These are phyloP conservation scores for Friedmanniomyces endolithicus DNA, from an alignment of 495 filamentous ascomycete genomes.

Conservation along the genomic window DNA sequence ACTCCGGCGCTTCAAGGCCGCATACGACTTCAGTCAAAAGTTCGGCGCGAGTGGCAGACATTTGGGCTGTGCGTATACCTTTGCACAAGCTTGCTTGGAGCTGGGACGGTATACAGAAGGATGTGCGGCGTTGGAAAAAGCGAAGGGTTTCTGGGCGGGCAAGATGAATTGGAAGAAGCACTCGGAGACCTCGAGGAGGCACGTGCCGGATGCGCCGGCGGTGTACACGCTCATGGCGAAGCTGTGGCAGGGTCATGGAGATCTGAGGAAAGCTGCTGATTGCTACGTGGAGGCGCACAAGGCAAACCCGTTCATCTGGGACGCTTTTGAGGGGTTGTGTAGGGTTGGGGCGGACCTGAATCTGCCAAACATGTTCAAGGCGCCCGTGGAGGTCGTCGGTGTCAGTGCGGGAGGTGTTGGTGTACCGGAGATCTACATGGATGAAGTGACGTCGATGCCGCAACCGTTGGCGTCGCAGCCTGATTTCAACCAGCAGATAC, in stretches of 20 bases:
- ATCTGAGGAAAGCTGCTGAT: constrained; percentile 66
- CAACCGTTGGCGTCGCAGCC: constrained; percentile 7
- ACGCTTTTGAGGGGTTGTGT: constrained; percentile 77
- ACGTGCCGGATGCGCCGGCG: constrained; percentile 72
- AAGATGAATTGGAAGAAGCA: constrained; percentile 43
- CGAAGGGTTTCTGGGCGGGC: constrained; percentile 12
- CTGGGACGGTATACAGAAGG: constrained; percentile 56
- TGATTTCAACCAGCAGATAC: constrained; percentile 21
- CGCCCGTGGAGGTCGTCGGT: constrained; percentile 51
- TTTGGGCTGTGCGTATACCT: constrained; percentile 81
- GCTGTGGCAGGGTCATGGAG: constrained; percentile 67
- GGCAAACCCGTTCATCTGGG: constrained; percentile 94
- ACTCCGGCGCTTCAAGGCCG: constrained; percentile 61
- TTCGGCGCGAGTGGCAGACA: constrained; percentile 54
- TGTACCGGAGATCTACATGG: constrained; percentile 13
- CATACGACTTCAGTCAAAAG: constrained; percentile 57
- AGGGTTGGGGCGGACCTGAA: constrained; percentile 38
- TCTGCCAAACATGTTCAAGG: constrained; percentile 73
- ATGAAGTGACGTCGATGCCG: neutral
- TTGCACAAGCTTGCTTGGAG: constrained; percentile 77
- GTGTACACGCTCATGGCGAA: constrained; percentile 72
- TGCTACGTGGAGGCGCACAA: constrained; percentile 81
- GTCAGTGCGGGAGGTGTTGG: neutral
- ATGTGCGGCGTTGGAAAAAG: constrained; percentile 47
- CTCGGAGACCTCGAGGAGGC: constrained; percentile 39